Evolutionary conservation across 2,329 filamentous ascomycete species (phyloP).

Genomic region (Elsinoe fawcettii): DNA sequence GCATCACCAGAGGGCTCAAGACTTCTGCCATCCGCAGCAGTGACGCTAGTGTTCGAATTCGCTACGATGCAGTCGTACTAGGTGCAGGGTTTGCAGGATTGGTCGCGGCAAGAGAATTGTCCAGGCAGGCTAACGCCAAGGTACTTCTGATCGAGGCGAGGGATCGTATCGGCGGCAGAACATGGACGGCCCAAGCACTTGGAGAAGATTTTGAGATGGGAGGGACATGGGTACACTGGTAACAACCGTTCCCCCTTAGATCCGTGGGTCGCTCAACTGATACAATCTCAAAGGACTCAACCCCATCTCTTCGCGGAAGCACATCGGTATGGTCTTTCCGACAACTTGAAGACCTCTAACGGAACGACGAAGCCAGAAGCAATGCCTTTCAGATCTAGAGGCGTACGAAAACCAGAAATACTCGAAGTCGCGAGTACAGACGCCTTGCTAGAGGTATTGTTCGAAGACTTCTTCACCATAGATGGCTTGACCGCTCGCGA

Average conservation of each 20-base stretch:
- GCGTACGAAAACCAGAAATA: not conserved
- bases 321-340: conserved; percentile 24
- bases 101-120: conserved; percentile 28
- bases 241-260: not conserved
- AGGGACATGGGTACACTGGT: conserved; percentile 44
- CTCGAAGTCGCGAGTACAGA: not conserved
- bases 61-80: conserved; percentile 34
- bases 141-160: conserved; percentile 42
- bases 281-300: conserved; percentile 16
- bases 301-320: conserved; percentile 27
- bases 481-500: conserved; percentile 27
- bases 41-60: not conserved
- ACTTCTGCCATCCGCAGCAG: not conserved
- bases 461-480: conserved; percentile 28
- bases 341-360: conserved; percentile 17
- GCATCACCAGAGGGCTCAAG: not conserved
- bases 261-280: not conserved
- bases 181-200: conserved; percentile 39
- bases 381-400: not conserved
- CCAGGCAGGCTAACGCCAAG: conserved; percentile 17
- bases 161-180: conserved; percentile 43
- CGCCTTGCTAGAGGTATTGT: conserved; percentile 1
- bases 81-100: conserved; percentile 35
- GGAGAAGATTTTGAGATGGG: conserved; percentile 44
- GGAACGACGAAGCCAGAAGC: conserved; percentile 8